Evolutionary conservation across 352 stramenopile species (phyloP), one percentile per base, ranked within the genome.

Genomic region (Globisporangium okanoganense): DNA sequence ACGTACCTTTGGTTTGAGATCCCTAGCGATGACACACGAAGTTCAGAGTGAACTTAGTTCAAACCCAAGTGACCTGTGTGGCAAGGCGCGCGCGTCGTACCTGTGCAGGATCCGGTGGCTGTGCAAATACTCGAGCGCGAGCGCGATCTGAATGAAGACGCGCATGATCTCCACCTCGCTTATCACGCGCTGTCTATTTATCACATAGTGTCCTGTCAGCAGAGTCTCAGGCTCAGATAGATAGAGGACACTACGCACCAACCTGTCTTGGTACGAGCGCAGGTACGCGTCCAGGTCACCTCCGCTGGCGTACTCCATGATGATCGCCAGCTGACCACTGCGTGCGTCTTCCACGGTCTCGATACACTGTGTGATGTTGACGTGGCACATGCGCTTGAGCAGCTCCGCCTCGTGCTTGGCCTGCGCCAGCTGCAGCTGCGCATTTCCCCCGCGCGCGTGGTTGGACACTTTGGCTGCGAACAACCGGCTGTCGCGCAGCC

Each of bases 251-350:
- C 9, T 66, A 68, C 22, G 35, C 18, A 14, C 22, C 0, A 50
- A 58, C 20, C 29, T 38, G 35, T 59, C 20, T 50, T 54, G 59
- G 6, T 16, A 50, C 20, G 43, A 49, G 43, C 43, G 64, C 24
- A 94, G 59, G n/a, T 79, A 79, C 2, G 24, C 24, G n/a, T 83
- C 71, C 25, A 94, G 65, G 44, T 91, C 80, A 20, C 85, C 85
- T 6, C 76, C 72, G 25, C 61, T 71, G 1, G 86, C 78, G 59
- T 85, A 91, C 57, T 95, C 86, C 82, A 94, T 92, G 45, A 94
- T 43, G 47, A 94, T 85, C 29, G 56, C 69, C 13, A 81, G 53
- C 36, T 73, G 62, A 14, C 29, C n/a, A 7, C 59, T 50, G 24
- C 13, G 10, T 1, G 29, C 22, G 3, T 33, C 54, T 8, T 80